Conservation (phyloP, 139 green algal genomes). For the Chlorella sp. region DNA sequence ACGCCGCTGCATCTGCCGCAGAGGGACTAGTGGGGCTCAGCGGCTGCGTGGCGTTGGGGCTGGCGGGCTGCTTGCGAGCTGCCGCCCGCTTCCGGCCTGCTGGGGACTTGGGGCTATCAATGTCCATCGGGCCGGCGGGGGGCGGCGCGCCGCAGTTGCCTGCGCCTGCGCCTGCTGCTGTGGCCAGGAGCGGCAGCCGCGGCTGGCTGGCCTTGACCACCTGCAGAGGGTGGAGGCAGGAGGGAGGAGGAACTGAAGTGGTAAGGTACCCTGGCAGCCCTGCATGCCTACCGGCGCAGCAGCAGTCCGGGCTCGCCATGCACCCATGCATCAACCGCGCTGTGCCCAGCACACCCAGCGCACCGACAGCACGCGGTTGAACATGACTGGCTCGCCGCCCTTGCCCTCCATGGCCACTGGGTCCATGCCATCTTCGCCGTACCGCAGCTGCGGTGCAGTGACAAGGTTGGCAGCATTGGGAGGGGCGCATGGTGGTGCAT, state of each 20-base stretch:
- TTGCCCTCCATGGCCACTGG: constrained; percentile 92
- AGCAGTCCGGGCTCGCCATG: background rate
- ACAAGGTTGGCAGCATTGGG: background rate
- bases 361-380: constrained; percentile 60
- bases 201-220: constrained; percentile 41
- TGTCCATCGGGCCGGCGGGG: background rate
- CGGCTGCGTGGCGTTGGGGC: background rate
- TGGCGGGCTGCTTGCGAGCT: background rate
- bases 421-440: constrained; percentile 97
- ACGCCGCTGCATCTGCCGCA: constrained; percentile 6
- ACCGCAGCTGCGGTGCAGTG: constrained; percentile 77
- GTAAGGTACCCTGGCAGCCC: too few relatives aligned
- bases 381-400: constrained; percentile 77
- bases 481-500: too few relatives aligned
- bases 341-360: background rate
- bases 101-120: background rate
- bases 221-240: background rate
- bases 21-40: constrained; percentile 2
- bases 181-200: background rate
- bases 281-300: too few relatives aligned
- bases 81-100: background rate
- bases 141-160: background rate
- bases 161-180: background rate
- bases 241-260: background rate
- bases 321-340: too few relatives aligned